Conservation (phyloP, 2,329 filamentous ascomycete genomes). For the Onygenales sp. region DNA sequence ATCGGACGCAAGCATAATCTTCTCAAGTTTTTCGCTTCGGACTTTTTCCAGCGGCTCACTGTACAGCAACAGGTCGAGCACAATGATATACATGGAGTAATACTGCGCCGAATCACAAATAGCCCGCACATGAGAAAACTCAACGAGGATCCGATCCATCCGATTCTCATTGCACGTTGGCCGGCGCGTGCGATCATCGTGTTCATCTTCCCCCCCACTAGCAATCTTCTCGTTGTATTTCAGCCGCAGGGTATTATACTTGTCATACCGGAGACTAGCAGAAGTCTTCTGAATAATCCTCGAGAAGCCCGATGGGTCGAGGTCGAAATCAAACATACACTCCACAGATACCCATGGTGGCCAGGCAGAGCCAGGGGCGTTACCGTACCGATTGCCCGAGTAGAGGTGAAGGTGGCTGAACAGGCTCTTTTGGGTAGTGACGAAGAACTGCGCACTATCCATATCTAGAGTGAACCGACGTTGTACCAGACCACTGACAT, state of each 20-base stretch:
- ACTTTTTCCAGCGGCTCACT: constrained; percentile 95
- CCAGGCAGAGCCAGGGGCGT: constrained; percentile 77
- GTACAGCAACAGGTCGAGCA: constrained; percentile 89
- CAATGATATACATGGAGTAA: constrained; percentile 96
- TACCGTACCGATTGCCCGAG: constrained; percentile 85
- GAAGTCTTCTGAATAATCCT: constrained; percentile 95
- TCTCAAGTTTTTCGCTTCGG: constrained; percentile 87
- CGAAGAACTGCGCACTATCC: constrained; percentile 97
- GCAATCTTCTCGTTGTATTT: constrained; percentile 95
- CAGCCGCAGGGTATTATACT: constrained; percentile 91
- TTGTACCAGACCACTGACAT: constrained; percentile 90
- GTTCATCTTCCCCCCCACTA: constrained; percentile 36
- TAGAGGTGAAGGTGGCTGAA: constrained; percentile 84
- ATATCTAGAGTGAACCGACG: constrained; percentile 88
- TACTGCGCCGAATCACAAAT: constrained; percentile 96
- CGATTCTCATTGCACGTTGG: constrained; percentile 51
- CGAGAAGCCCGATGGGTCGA: constrained; percentile 95
- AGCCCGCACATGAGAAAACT: constrained; percentile 89
- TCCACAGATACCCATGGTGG: constrained; percentile 98
- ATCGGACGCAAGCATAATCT: constrained; percentile 97
- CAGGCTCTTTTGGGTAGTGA: constrained; percentile 88
- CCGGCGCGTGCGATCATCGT: constrained; percentile 33
- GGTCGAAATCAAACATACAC: constrained; percentile 93
- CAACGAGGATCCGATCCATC: constrained; percentile 95
- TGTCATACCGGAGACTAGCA: constrained; percentile 87